These are phyloP conservation scores for Pseudogymnoascus sp. DNA, from an alignment of 2,329 filamentous ascomycete genomes.

Conservation along the genomic window DNA sequence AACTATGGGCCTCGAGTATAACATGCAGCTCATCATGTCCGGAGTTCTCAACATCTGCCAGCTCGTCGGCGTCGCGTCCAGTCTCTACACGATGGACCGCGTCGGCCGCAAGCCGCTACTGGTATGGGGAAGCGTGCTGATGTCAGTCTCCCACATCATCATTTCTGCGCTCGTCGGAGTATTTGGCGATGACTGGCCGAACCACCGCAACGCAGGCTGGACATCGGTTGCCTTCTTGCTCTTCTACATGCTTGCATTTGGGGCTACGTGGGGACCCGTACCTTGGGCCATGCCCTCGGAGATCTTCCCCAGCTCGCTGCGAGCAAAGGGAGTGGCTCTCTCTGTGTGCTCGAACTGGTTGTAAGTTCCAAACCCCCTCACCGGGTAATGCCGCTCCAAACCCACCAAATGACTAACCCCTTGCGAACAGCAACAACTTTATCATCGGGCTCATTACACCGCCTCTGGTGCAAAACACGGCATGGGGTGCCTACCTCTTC, in stretches of 20 bases:
- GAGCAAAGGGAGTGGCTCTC: conserved; percentile 59
- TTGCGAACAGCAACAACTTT: conserved; percentile 28
- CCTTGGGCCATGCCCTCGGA: conserved; percentile 42
- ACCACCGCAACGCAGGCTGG: conserved; percentile 46
- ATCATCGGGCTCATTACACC: conserved; percentile 55
- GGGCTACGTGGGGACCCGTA: conserved; percentile 18
- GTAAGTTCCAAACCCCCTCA: conserved; percentile 12
- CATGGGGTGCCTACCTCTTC: conserved; percentile 50
- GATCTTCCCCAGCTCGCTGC: conserved; percentile 52
- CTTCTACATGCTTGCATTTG: conserved; percentile 56
- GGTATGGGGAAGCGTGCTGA: conserved; percentile 36
- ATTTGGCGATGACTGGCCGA: conserved; percentile 42
- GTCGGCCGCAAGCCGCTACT: conserved; percentile 40
- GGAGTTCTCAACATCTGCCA: conserved; percentile 45
- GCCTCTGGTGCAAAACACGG: conserved; percentile 50
- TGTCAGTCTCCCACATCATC: conserved; percentile 40
- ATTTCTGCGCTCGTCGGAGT: conserved; percentile 47
- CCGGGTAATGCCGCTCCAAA: not conserved
- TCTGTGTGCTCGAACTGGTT: conserved; percentile 58
- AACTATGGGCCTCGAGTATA: conserved; percentile 36
- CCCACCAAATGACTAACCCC: not conserved
- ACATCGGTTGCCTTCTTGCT: conserved; percentile 46
- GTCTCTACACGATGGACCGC: conserved; percentile 41
- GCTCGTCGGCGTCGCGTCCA: conserved; percentile 37
- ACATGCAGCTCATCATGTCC: conserved; percentile 43